These are phyloP conservation scores for Gilbertella persicaria DNA, from an alignment of 371 early-diverging fungal species.

Conservation along the genomic window DNA sequence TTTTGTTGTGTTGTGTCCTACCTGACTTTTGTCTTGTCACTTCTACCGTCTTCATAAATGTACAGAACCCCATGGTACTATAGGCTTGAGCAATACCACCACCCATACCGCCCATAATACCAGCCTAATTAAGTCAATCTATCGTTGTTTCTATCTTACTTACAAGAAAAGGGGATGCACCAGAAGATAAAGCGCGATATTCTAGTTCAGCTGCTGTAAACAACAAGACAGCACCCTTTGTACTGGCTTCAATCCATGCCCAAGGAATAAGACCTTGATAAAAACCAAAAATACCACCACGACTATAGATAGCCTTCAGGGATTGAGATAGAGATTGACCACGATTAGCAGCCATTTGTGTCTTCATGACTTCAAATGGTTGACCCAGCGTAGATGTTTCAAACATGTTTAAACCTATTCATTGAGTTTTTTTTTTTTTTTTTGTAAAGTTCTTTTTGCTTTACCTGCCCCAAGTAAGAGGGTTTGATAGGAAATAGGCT, in stretches of 20 bases:
- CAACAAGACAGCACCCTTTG: conserved; percentile 94
- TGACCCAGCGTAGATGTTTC: conserved; percentile 89
- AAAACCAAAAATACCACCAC: conserved; percentile 82
- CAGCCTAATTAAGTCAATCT: conserved; percentile 50
- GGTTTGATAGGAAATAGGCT: conserved; percentile 65
- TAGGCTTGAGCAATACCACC: conserved; percentile 93
- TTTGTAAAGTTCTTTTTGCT: background rate
- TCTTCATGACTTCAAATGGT: conserved; percentile 91
- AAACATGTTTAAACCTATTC: conserved; percentile 67
- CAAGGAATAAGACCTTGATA: conserved; percentile 84
- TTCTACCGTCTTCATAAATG: conserved; percentile 99
- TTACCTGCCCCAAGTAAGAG: conserved; percentile 65
- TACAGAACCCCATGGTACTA: conserved; percentile 98
- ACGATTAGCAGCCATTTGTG: conserved; percentile 87
- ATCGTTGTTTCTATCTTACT: conserved; percentile 1
- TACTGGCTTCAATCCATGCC: conserved; percentile 92
- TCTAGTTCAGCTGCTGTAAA: conserved; percentile 95
- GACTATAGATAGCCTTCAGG: conserved; percentile 67
- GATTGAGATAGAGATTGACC: conserved; percentile 68
- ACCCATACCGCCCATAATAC: conserved; percentile 91
- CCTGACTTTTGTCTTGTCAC: conserved; percentile 93
- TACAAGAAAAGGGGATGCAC: conserved; percentile 61
- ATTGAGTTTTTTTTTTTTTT: conserved; percentile 7
- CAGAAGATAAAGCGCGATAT: conserved; percentile 62
- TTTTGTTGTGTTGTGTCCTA: conserved; percentile 9